A percentile compares a stretch with the other conserved stretches of the same genome.
Conservation (phyloP, 768 basidiomycete genomes). For the Cantharellus cinnabarinus region DNA sequence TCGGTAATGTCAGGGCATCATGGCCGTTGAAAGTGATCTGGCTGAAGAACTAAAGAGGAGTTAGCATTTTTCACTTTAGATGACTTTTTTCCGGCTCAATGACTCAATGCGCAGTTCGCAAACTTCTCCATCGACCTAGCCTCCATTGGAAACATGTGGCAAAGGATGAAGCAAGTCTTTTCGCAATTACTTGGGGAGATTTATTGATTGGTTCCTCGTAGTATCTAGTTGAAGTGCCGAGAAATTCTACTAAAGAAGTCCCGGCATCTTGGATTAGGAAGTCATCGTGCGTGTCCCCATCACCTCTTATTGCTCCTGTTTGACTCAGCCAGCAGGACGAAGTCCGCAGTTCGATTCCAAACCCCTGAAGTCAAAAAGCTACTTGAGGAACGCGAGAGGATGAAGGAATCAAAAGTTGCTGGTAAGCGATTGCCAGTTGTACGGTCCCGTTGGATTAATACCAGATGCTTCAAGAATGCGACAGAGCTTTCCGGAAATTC, state of each 20-base stretch:
- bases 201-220: slow-evolving; percentile 15
- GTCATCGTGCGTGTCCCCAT: slow-evolving; percentile 18
- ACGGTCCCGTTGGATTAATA: not conserved
- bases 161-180: slow-evolving; percentile 42
- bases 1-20: slow-evolving; percentile 30
- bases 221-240: slow-evolving; percentile 66
- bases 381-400: slow-evolving; percentile 52
- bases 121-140: slow-evolving; percentile 47
- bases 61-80: slow-evolving; percentile 14
- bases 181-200: not conserved
- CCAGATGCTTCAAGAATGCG: slow-evolving; percentile 20
- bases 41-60: slow-evolving; percentile 49
- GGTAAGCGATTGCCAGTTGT: slow-evolving; percentile 14
- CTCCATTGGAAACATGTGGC: slow-evolving; percentile 45
- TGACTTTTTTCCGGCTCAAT: not conserved
- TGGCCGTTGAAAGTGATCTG: slow-evolving; percentile 48
- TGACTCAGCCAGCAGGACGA: slow-evolving; percentile 33
- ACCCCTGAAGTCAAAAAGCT: slow-evolving; percentile 43
- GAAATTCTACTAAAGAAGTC: slow-evolving; percentile 26
- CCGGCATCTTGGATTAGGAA: slow-evolving; percentile 42
- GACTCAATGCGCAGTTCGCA: slow-evolving; percentile 32
- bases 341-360: slow-evolving; percentile 47
- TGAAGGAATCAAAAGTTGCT: slow-evolving; percentile 46
- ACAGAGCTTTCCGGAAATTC: slow-evolving; percentile 45
- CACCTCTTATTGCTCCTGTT: not conserved